Conservation (phyloP, 768 basidiomycete genomes). For the Leucocoprinus birnbaumii region DNA sequence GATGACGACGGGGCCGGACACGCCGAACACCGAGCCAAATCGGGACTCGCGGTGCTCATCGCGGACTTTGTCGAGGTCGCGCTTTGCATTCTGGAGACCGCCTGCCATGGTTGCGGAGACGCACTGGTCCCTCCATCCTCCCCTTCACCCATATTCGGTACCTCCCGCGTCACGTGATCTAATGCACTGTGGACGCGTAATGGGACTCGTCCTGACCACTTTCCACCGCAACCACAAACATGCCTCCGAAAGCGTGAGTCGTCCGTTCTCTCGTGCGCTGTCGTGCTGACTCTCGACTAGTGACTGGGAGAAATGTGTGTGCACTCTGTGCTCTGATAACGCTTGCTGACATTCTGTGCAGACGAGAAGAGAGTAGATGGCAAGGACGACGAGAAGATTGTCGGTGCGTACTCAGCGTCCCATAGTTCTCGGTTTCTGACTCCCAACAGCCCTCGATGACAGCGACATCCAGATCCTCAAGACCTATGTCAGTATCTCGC, state of each 20-base stretch:
- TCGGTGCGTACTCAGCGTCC: constrained; percentile 44
- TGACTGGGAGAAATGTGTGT: constrained; percentile 97
- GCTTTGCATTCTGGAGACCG: constrained; percentile 87
- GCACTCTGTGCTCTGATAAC: background rate
- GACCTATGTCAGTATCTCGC: constrained; percentile 72
- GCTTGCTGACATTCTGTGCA: constrained; percentile 25
- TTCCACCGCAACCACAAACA: constrained; percentile 33
- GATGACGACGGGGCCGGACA: constrained; percentile 98
- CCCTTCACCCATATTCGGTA: background rate
- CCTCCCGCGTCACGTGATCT: constrained; percentile 22
- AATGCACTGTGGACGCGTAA: constrained; percentile 32
- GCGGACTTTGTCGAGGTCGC: constrained; percentile 80
- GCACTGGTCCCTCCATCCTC: background rate
- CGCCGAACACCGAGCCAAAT: constrained; percentile 89
- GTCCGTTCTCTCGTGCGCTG: constrained; percentile 9
- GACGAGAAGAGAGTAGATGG: constrained; percentile 85
- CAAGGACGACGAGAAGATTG: constrained; percentile 93
- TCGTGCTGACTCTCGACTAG: constrained; percentile 36
- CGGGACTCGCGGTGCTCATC: constrained; percentile 89
- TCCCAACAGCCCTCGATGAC: constrained; percentile 79
- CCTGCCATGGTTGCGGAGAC: constrained; percentile 68
- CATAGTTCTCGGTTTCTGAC: constrained; percentile 12
- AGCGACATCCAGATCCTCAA: constrained; percentile 99
- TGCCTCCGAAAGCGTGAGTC: constrained; percentile 95
- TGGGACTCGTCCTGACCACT: constrained; percentile 16